These are phyloP conservation scores for Brassica nigra DNA, from an alignment of 345 rosid species.

Conservation along the genomic window DNA sequence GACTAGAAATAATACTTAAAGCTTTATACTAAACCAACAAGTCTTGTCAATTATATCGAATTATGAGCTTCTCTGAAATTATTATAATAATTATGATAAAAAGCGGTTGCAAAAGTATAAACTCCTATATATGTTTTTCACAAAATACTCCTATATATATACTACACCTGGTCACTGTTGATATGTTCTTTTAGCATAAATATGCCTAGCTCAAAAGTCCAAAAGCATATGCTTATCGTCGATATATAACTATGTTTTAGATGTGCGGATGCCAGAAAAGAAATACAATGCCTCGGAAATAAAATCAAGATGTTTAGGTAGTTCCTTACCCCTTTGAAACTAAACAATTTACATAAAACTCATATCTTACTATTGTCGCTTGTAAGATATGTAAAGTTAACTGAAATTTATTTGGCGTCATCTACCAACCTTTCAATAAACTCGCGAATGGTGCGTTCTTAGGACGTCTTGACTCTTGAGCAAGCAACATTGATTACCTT, in stretches of 20 bases:
- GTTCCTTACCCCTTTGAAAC: not conserved
- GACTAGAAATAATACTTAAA: not conserved
- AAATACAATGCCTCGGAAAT: not conserved
- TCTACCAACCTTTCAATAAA: slow-evolving; percentile 27
- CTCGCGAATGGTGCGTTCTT: slow-evolving; percentile 16
- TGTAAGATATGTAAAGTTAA: not conserved
- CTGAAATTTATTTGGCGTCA: not conserved
- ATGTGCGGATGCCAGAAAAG: not conserved
- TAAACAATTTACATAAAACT: not conserved
- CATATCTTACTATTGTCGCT: not conserved
- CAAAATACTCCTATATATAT: too few relatives aligned
- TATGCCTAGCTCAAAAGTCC: not conserved
- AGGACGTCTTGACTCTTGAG: slow-evolving; percentile 9
- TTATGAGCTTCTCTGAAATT: too few relatives aligned
- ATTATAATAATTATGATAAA: too few relatives aligned
- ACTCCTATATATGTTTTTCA: too few relatives aligned
- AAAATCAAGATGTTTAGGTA: not conserved
- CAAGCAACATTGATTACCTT: slow-evolving; percentile 13
- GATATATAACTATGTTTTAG: not conserved
- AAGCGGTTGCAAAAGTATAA: too few relatives aligned
- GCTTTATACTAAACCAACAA: too few relatives aligned
- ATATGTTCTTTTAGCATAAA: not conserved
- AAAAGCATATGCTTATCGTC: too few relatives aligned
- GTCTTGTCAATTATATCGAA: too few relatives aligned
- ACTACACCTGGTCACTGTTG: not conserved